These are phyloP conservation scores for Fusarium marasasianum DNA, from an alignment of 2,329 filamentous ascomycete species.

Conservation along the genomic window DNA sequence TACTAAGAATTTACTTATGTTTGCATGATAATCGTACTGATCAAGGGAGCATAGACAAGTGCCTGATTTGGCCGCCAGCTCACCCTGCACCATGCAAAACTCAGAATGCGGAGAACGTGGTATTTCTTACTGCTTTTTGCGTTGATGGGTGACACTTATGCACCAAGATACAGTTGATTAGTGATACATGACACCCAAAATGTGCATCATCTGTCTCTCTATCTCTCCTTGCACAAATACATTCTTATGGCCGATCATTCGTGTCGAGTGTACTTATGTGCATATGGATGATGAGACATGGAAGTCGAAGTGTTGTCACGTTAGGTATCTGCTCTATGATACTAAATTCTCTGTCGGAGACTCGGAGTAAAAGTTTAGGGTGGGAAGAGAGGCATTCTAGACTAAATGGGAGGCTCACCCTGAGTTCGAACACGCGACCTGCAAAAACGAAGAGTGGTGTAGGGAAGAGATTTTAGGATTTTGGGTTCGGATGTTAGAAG, in stretches of 20 bases:
- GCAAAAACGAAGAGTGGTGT: background rate
- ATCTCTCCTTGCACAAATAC: too few relatives aligned
- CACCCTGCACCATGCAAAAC: background rate
- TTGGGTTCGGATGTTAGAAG: background rate
- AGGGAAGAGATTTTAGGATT: background rate
- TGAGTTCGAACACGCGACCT: background rate
- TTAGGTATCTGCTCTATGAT: too few relatives aligned
- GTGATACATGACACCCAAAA: background rate
- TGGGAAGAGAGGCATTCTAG: rapidly evolving
- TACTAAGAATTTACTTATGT: rapidly evolving
- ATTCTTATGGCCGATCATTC: too few relatives aligned
- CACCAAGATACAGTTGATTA: background rate
- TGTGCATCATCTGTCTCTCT: too few relatives aligned
- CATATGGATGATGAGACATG: too few relatives aligned
- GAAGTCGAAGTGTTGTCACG: too few relatives aligned
- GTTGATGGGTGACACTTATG: rapidly evolving
- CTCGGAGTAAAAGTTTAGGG: rapidly evolving
- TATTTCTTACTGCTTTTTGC: too few relatives aligned
- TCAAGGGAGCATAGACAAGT: background rate
- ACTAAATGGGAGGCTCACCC: too few relatives aligned
- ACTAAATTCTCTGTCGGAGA: too few relatives aligned
- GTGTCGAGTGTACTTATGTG: too few relatives aligned
- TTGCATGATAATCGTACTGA: background rate
- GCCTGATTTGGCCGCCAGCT: background rate
- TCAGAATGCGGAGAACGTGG: background rate